Conservation (phyloP, 179 eudicot genomes). For the Beta macrorhiza region DNA sequence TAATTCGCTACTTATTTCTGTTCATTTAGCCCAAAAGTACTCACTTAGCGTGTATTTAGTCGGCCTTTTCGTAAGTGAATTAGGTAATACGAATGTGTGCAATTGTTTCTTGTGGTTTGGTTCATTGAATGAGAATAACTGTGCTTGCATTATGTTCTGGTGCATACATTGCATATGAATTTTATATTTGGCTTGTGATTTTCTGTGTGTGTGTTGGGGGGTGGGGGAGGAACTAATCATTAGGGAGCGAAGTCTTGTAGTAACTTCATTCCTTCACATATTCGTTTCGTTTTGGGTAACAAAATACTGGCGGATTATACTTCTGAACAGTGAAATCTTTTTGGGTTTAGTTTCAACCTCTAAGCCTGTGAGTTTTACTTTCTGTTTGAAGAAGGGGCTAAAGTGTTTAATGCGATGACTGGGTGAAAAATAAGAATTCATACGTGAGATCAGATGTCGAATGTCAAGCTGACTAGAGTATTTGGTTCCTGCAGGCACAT, state of each 20-base stretch:
- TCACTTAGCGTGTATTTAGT: no score
- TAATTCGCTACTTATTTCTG: no score
- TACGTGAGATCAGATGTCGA: constrained; percentile 26
- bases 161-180: neutral
- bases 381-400: neutral
- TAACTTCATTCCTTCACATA: neutral
- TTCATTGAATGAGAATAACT: neutral
- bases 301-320: neutral
- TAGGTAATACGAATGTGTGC: neutral
- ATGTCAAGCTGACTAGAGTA: constrained; percentile 63
- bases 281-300: neutral
- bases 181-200: neutral
- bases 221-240: neutral
- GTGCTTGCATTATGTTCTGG: neutral
- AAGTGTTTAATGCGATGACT: neutral
- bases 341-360: neutral
- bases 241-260: neutral
- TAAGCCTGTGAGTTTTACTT: neutral
- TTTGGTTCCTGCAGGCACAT: constrained; percentile 99
- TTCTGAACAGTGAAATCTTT: neutral
- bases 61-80: no score
- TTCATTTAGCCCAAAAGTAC: no score
- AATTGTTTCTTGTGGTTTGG: neutral
- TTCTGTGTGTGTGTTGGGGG: neutral
- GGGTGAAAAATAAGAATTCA: constrained; percentile 1